Evolutionary conservation across 371 early-diverging fungal species (phyloP).

Genomic region (Dinochytrium kinnereticum): DNA sequence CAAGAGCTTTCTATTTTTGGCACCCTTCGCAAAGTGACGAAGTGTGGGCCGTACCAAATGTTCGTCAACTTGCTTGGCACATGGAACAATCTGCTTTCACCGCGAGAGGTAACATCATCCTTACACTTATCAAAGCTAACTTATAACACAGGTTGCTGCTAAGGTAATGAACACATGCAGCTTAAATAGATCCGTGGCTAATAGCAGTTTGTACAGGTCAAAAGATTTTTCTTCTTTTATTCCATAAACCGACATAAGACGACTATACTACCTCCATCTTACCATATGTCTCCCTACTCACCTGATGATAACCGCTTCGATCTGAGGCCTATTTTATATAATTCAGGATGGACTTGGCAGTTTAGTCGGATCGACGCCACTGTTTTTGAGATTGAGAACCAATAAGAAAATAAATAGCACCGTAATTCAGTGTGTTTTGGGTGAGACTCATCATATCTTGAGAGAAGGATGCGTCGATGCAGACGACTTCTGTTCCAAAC

Average conservation of each 20-base stretch:
- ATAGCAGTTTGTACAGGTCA: conserved; percentile 65
- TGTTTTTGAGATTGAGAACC: neutral
- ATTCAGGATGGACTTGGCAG: conserved; percentile 90
- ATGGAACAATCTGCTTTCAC: conserved; percentile 71
- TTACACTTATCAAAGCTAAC: neutral
- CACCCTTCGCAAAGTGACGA: conserved; percentile 82
- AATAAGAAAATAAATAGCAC: neutral
- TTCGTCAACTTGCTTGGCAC: conserved; percentile 79
- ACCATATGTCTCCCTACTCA: conserved; percentile 94
- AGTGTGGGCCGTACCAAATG: conserved; percentile 94
- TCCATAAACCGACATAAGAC: conserved; percentile 98
- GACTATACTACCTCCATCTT: conserved; percentile 94
- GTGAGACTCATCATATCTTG: too few species aligned
- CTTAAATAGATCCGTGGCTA: too few species aligned
- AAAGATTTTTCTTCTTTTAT: conserved; percentile 94
- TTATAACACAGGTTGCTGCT: conserved; percentile 67
- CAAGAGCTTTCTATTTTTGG: conserved; percentile 91
- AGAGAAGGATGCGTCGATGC: too few species aligned
- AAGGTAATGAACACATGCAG: too few species aligned
- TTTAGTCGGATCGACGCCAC: conserved; percentile 77
- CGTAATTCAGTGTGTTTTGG: too few species aligned
- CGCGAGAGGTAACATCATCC: conserved; percentile 61
- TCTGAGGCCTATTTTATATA: conserved; percentile 93
- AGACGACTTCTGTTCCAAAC: too few species aligned
- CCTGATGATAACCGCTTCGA: conserved; percentile 98